Evolutionary conservation across 495 filamentous ascomycete species (phyloP), one percentile per base, ranked within the genome.

Genomic region (Echria macrotheca): DNA sequence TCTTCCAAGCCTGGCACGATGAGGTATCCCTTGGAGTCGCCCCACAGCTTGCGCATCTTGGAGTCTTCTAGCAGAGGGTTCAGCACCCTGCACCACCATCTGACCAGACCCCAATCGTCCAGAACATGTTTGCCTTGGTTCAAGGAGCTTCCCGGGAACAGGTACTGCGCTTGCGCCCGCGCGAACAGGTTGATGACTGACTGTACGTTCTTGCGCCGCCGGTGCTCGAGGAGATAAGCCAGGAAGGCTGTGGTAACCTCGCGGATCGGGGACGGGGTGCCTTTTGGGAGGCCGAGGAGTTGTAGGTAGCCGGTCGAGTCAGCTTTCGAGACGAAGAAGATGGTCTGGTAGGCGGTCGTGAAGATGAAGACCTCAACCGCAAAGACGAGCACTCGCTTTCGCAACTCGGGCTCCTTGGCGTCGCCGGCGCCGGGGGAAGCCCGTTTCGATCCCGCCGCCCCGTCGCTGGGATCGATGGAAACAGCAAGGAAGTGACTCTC

Each of bases 241-340:
- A 99, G 69, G 59, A 97, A 96, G 7, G 81, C 79, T 17, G 81
- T 77, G 26, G 80, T 80, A 41, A 96, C 75, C 12, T 81, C 69
- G 60, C 81, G 79, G 23, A 96, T 72, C 0, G 87, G 80, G 1
- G 89, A 96, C 1, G 83, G 77, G 4, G 78, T 78, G 14, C 77
- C 77, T 37, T 74, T 69, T 2, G 77, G 71, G 1, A 84, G 61
- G 23, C 77, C 67, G 29, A 89, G 75, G 0, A 84, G 70, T 59
- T 85, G 74, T 21, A 96, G 68, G 56, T 87, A 91, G 38, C 93
- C 93, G 1, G 91, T 96, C 12, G 91, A 96, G 67, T 99, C 93
- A 40, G 93, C 93, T 69, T 99, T 99, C 47, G 89, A 90, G 29
- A 99, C 83, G 67, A 97, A 99, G 26, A 97, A 77, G 28, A 84